Base-by-base conservation (phyloP, 2,329 filamentous ascomycete genomes). In the Ceratocystis variospora region DNA sequence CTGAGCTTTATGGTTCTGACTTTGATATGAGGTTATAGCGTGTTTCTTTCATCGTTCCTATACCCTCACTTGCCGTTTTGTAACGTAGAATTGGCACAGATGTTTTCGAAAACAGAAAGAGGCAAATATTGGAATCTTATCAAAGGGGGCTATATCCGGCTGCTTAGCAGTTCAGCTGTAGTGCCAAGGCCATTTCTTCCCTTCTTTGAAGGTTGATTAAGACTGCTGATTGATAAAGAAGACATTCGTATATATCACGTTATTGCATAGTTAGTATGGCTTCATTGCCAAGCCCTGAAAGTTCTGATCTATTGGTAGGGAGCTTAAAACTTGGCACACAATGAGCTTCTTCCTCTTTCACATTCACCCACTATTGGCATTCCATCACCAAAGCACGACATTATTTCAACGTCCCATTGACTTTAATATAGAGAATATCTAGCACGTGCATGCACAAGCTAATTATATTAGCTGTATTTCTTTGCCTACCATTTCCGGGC, bases 401-500 rank as follows among this genome's bases (percentile, higher is more conserved):
- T 28, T 4, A 6, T 15, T 15, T 28, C 19, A 53, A 37, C 15
- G 33, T 59, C 55, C 33, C 55, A 8, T 19, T 59, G 17, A 5
- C 17, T 33, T 59, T 22, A 33, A 17, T 59, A 19, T 4, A 41
- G 37, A 41, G 10, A 5, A 41, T 31, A 31, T 59, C 17, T 57
- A 19, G 31, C 10, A 33, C 53, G 7, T 22, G 17, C 8, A 37
- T 19, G 28, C 25, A 59, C 28, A 37, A 31, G 37, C 55, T n/a
- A 12, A 19, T 45, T 82, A 94, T 73, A 96, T 90, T 76, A 94
- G 89, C 73, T 86, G 85, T 62, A 92, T 87, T 70, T 96, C 90
- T 76, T 93, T 93, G 62, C 91, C 94, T 68, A 83, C 86, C 82
- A 94, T 87, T 71, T 96, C 93, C 0, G 94, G 94, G 70, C 93